Conservation (phyloP, 164 flowering plant genomes). For the Litsea cubeba region DNA sequence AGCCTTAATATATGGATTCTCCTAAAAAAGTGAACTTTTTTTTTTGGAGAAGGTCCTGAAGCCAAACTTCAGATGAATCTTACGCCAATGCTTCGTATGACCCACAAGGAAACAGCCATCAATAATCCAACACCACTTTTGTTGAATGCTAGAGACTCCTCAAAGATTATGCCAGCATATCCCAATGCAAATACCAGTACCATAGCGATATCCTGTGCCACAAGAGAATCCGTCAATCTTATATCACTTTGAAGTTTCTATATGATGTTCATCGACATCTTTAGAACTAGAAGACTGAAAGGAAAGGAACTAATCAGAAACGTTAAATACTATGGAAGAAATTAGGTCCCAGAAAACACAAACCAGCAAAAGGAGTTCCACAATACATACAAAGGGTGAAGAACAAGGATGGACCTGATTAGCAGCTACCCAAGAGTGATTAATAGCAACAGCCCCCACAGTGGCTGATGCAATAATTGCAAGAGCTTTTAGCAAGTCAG, state of each 20-base stretch:
- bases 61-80: conserved; percentile 17
- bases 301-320: background rate
- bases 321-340: background rate
- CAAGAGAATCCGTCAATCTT: conserved; percentile 12
- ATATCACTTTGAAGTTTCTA: conserved; percentile 10
- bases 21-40: no score
- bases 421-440: conserved; percentile 96
- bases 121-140: conserved; percentile 95
- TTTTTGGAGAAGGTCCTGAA: background rate
- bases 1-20: no score
- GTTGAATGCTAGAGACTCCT: conserved; percentile 95
- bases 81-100: conserved; percentile 90
- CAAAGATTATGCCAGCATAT: conserved; percentile 92
- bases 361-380: background rate
- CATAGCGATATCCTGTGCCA: conserved; percentile 89
- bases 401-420: conserved; percentile 58
- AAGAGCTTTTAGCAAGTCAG: conserved; percentile 82
- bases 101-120: conserved; percentile 98
- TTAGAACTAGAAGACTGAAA: background rate
- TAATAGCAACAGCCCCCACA: conserved; percentile 76
- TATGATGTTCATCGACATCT: background rate
- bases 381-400: background rate
- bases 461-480: conserved; percentile 70
- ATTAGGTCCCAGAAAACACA: background rate
- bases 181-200: conserved; percentile 82